Conservation (phyloP, 1,284 basidiomycete species). For the Sporisorium exsertum region DNA sequence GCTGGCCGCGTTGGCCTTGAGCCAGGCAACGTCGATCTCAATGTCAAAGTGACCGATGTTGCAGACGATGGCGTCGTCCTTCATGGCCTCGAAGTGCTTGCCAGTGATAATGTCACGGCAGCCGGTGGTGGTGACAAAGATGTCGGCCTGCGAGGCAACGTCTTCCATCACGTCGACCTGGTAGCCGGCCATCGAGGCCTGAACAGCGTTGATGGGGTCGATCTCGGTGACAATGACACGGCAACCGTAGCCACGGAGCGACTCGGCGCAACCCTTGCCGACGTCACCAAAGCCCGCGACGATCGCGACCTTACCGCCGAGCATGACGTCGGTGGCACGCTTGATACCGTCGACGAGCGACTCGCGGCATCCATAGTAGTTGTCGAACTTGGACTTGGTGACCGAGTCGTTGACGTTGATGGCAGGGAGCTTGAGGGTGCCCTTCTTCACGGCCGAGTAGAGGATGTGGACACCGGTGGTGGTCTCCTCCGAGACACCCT, state of each 20-base stretch:
- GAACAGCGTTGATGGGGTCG: conserved; percentile 99
- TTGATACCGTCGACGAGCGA: conserved; percentile 99
- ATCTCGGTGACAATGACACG: conserved; percentile 98
- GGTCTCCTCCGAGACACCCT: conserved; percentile 97
- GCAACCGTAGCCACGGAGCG: conserved; percentile 93
- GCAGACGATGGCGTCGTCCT: conserved; percentile 98
- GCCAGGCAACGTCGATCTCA: conserved; percentile 98
- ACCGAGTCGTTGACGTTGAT: conserved; percentile 98
- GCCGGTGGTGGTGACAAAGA: conserved; percentile 98
- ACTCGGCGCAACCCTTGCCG: conserved; percentile 98
- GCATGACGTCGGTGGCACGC: conserved; percentile 99
- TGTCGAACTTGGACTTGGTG: conserved; percentile 98
- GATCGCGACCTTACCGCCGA: conserved; percentile 98
- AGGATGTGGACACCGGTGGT: conserved; percentile 99
- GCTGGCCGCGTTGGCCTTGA: conserved; percentile 90
- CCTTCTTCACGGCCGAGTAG: conserved; percentile 96
- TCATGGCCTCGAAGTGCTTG: conserved; percentile 93
- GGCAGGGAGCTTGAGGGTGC: conserved; percentile 94
- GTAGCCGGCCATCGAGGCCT: conserved; percentile 99
- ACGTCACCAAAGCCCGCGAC: conserved; percentile 99
- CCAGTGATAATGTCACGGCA: conserved; percentile 97
- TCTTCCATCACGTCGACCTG: conserved; percentile 99
- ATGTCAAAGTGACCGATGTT: conserved; percentile 99
- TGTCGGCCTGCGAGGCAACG: conserved; percentile 85
- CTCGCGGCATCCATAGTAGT: conserved; percentile 82